These are phyloP conservation scores for Closterium sp. DNA, from an alignment of 139 green algal genomes.

Conservation along the genomic window DNA sequence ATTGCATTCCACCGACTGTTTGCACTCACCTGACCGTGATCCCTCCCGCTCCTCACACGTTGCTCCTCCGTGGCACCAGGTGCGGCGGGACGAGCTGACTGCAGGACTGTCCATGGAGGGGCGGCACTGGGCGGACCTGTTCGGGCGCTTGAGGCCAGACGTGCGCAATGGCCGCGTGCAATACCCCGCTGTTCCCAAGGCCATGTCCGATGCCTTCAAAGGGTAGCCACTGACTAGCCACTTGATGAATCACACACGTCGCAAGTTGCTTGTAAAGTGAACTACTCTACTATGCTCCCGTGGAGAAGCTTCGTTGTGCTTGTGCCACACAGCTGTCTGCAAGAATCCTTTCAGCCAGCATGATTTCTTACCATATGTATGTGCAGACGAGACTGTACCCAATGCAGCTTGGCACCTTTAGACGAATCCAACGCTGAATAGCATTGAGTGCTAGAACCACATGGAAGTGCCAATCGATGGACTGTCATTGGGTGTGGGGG, in stretches of 20 bases:
- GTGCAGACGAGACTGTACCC: too few species aligned
- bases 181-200: background rate
- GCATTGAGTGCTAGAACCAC: too few species aligned
- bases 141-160: conserved; percentile 22
- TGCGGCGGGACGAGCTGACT: conserved; percentile 27
- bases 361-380: too few species aligned
- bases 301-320: background rate
- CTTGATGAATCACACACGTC: background rate
- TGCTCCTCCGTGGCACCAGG: background rate
- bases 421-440: too few species aligned
- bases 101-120: conserved; percentile 6
- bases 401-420: too few species aligned
- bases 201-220: background rate
- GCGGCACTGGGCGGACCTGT: conserved; percentile 16
- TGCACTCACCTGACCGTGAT: too few species aligned
- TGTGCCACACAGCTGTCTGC: too few species aligned
- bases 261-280: background rate
- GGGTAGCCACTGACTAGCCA: background rate
- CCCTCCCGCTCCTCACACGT: background rate
- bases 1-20: background rate
- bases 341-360: too few species aligned
- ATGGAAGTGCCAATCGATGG: too few species aligned
- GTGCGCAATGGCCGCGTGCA: background rate
- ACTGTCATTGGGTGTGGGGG: too few species aligned
- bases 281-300: too few species aligned